A percentile compares a stretch with the other conserved stretches of the same genome.
These are phyloP conservation scores for Penicillium olsonii DNA, from an alignment of 2,329 filamentous ascomycete species.

Conservation along the genomic window DNA sequence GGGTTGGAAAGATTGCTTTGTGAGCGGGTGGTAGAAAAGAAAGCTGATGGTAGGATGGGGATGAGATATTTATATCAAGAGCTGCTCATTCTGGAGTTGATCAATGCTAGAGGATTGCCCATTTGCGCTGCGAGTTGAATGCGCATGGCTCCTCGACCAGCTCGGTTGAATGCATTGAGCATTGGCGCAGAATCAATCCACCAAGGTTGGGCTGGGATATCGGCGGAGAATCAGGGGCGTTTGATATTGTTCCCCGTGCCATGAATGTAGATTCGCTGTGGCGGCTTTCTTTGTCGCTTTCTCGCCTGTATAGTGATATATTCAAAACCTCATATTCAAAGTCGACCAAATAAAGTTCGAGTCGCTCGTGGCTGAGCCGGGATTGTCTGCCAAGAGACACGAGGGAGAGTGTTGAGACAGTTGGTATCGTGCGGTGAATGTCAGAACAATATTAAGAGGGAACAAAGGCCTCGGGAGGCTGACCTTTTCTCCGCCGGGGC, in stretches of 20 bases:
- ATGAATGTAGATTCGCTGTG: constrained; percentile 1
- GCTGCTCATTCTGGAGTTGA: background rate
- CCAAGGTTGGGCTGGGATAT: background rate
- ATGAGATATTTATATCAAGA: constrained; percentile 3
- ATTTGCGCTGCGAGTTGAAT: background rate
- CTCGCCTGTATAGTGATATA: no score
- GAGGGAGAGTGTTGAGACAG: background rate
- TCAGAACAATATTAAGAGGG: constrained; percentile 9
- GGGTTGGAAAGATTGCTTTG: constrained; percentile 12
- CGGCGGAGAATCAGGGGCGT: background rate
- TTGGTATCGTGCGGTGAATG: background rate
- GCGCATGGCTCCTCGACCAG: background rate
- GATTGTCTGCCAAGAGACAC: background rate
- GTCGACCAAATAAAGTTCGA: background rate
- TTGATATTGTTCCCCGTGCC: constrained; percentile 8
- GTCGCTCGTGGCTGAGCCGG: background rate
- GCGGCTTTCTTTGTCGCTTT: constrained; percentile 2
- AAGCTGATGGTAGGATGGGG: background rate
- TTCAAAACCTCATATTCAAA: no score
- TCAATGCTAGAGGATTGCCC: background rate
- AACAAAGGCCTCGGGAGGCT: background rate
- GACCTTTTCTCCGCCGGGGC: background rate
- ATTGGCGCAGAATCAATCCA: background rate
- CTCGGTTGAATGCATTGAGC: background rate
- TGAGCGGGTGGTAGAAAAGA: constrained; percentile 12